Evolutionary conservation across 2,329 filamentous ascomycete species (phyloP), one percentile per base, ranked within the genome.

Genomic region (Ophiostoma novo-ulmi): DNA sequence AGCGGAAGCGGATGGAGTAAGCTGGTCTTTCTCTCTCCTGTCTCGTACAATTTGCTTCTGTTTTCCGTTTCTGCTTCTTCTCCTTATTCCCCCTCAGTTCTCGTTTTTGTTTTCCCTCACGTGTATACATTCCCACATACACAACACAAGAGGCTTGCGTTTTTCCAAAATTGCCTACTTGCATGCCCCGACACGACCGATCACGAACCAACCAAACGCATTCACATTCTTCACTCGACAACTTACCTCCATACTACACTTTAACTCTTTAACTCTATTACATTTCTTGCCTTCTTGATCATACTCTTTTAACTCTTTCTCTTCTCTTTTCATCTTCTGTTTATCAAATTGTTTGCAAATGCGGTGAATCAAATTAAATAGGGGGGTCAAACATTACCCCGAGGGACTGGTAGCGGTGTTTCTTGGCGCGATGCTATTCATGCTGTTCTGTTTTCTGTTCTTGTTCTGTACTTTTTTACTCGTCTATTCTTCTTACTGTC

Each of bases 1-100:
- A 94, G 89, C 86, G 89, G 81, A 91, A 90, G 87, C 89, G 91
- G 78, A 86, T 86, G 58, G 87, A 89, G 71, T 91, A 83, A 71
- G 55, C n/a, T 26, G 64, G 52, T 44, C 67, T 69, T 61, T 5
- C 44, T 44, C 44, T 44, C 22, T 31, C 22, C 14, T 52, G 10
- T 69, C 67, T 68, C 38, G 22, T 48, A 48, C 44, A 48, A 17
- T 38, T 14, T 67, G 36, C 48, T 58, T 58, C 67, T 26, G 52
- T 20, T 31, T 52, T 36, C 26, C 31, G 26, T 52, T 55, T 31
- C 31, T n/a, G 44, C 26, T 38, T 55, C 44, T 58, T 20, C 52
- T 39, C 48, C 63, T 36, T 66, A 58, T 13, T 36, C 41, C 26
- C 35, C 20, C 48, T 31, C 36, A 38, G 38, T 66, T 66, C 35